These are phyloP conservation scores for Arthrobotrys iridis DNA, from an alignment of 2,329 filamentous ascomycete genomes.

Conservation along the genomic window DNA sequence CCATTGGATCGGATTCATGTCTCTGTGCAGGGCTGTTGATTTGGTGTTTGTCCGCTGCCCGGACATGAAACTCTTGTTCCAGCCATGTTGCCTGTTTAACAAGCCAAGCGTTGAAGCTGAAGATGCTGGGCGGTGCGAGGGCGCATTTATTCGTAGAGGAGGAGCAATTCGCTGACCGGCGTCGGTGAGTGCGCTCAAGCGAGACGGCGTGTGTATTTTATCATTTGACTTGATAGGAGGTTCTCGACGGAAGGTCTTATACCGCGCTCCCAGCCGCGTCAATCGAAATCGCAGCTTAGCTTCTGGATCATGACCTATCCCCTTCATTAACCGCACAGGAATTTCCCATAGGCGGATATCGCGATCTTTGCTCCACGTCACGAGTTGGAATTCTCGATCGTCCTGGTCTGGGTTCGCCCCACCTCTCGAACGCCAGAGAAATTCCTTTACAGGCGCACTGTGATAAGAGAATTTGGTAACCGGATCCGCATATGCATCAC, in stretches of 20 bases:
- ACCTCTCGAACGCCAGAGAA: constrained; percentile 85
- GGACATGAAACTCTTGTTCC: constrained; percentile 48
- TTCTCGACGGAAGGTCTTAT: constrained; percentile 83
- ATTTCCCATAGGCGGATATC: constrained; percentile 78
- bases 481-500: constrained; percentile 64
- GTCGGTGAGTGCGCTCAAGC: constrained; percentile 17
- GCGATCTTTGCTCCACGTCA: constrained; percentile 91
- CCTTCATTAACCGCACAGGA: constrained; percentile 56
- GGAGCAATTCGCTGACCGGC: constrained; percentile 26
- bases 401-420: constrained; percentile 73
- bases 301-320: constrained; percentile 57
- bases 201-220: constrained; percentile 8
- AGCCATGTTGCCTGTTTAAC: constrained; percentile 21
- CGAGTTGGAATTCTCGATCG: constrained; percentile 87
- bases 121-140: constrained; percentile 27
- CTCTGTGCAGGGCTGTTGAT: constrained; percentile 56
- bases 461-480: constrained; percentile 71
- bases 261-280: constrained; percentile 83
- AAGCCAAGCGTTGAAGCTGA: constrained; percentile 23
- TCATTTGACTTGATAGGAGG: constrained; percentile 61
- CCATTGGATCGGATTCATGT: constrained; percentile 71
- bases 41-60: constrained; percentile 41
- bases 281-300: constrained; percentile 62
- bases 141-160: constrained; percentile 20
- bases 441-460: constrained; percentile 82